phyloP scores from a whole-genome alignment of 495 filamentous ascomycete species.

The Endocarpon pusillum region DNA sequence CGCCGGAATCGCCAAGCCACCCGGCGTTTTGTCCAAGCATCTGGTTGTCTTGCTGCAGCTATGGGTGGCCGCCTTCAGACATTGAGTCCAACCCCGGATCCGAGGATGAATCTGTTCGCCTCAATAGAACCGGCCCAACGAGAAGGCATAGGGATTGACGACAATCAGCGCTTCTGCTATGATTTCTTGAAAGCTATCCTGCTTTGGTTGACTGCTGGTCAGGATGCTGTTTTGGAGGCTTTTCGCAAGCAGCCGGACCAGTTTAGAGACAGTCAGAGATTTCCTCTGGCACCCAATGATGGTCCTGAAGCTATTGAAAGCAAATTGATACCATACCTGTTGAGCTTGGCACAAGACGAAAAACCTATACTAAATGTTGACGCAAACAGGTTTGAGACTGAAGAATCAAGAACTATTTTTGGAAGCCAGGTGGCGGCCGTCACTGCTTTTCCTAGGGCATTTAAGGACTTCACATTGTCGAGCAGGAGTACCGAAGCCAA shows the following conservation, averaged over 20 bases:
- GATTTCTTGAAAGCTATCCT: conserved; percentile 49
- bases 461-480: conserved; percentile 25
- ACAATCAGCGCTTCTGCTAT: conserved; percentile 37
- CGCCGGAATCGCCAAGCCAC: conserved; percentile 38
- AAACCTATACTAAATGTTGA: conserved; percentile 38
- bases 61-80: conserved; percentile 32
- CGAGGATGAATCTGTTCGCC: conserved; percentile 21
- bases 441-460: conserved; percentile 33
- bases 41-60: conserved; percentile 38
- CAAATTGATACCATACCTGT: conserved; percentile 41
- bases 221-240: conserved; percentile 31
- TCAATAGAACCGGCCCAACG: conserved; percentile 29
- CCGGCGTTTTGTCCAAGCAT: conserved; percentile 53
- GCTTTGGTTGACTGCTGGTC: conserved; percentile 43
- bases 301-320: conserved; percentile 35
- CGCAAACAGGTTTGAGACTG: conserved; percentile 38
- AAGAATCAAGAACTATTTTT: conserved; percentile 34
- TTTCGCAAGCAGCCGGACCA: conserved; percentile 29
- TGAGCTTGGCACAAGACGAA: conserved; percentile 25
- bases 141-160: conserved; percentile 25
- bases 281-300: conserved; percentile 31
- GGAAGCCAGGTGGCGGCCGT: conserved; percentile 38
- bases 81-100: conserved; percentile 14
- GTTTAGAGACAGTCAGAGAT: conserved; percentile 22
- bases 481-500: conserved; percentile 22